Percentiles rank a stretch among this genome's conserved stretches.
Conservation (phyloP, 768 basidiomycete species). For the Lactarius evosmus region DNA sequence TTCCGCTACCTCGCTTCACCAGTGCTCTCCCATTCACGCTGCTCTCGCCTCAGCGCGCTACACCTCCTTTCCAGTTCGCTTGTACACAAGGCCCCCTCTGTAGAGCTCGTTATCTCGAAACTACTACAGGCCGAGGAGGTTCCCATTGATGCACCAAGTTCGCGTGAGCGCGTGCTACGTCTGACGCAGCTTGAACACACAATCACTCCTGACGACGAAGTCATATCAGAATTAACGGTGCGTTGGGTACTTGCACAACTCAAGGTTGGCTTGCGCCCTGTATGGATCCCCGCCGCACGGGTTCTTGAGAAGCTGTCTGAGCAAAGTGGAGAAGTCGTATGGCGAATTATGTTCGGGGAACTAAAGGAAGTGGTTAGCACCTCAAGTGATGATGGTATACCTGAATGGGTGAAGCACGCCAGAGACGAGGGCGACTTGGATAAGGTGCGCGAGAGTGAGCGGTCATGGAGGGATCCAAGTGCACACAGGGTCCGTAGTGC, state of each 20-base stretch:
- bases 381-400: conserved; percentile 22
- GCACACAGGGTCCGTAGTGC: conserved; percentile 56
- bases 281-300: conserved; percentile 80
- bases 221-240: conserved; percentile 59
- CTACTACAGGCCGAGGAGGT: conserved; percentile 82
- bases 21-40: conserved; percentile 69
- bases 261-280: conserved; percentile 87
- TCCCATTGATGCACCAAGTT: conserved; percentile 71
- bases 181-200: conserved; percentile 69
- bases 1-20: conserved; percentile 52
- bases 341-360: conserved; percentile 67
- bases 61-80: conserved; percentile 57
- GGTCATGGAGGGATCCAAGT: conserved; percentile 73
- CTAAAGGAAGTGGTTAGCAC: conserved; percentile 39
- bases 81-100: conserved; percentile 43
- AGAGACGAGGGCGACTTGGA: conserved; percentile 31
- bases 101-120: conserved; percentile 54
- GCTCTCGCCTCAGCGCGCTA: conserved; percentile 61
- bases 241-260: conserved; percentile 83
- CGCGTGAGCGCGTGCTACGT: conserved; percentile 77
- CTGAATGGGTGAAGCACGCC: conserved; percentile 32
- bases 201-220: conserved; percentile 51
- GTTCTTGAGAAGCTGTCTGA: conserved; percentile 53
- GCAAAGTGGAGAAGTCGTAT: conserved; percentile 67
- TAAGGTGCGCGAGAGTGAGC: conserved; percentile 59